Evolutionary conservation across 192 early-diverging fungal species (phyloP).

Genomic region (Coemansia sp.): DNA sequence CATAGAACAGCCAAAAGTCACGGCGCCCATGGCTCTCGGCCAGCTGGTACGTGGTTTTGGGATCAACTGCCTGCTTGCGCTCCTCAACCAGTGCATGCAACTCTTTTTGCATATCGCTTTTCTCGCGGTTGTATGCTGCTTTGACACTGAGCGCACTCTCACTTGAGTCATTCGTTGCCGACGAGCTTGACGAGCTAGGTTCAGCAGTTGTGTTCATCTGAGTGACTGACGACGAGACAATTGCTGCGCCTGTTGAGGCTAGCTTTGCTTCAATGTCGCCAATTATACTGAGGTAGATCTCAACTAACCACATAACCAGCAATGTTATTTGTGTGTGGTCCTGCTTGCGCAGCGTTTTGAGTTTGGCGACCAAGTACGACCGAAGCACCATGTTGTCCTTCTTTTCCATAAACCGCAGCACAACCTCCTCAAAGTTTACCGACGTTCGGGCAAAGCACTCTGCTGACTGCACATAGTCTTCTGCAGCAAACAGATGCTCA

Average conservation of each 20-base stretch:
- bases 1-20: too few relatives aligned
- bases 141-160: not conserved
- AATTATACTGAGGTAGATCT: constrained; percentile 78
- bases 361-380: constrained; percentile 72
- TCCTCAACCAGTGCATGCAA: constrained; percentile 70
- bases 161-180: not conserved
- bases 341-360: constrained; percentile 67
- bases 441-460: constrained; percentile 78
- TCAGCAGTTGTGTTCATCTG: constrained; percentile 1
- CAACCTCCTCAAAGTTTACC: constrained; percentile 88
- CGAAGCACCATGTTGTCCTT: constrained; percentile 73
- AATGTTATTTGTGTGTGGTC: constrained; percentile 78
- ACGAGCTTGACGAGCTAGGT: not conserved
- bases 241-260: constrained; percentile 24
- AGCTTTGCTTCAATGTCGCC: constrained; percentile 62
- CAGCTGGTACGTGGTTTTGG: constrained; percentile 73
- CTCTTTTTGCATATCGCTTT: constrained; percentile 60
- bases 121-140: constrained; percentile 54
- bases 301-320: constrained; percentile 77
- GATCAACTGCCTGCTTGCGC: constrained; percentile 64
- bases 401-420: constrained; percentile 68
- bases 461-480: constrained; percentile 73
- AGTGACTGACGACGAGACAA: constrained; percentile 3
- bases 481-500: constrained; percentile 75
- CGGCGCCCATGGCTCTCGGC: constrained; percentile 83